These are phyloP conservation scores for Coemansia guatemalensis DNA, from an alignment of 192 early-diverging fungal genomes.

Conservation along the genomic window DNA sequence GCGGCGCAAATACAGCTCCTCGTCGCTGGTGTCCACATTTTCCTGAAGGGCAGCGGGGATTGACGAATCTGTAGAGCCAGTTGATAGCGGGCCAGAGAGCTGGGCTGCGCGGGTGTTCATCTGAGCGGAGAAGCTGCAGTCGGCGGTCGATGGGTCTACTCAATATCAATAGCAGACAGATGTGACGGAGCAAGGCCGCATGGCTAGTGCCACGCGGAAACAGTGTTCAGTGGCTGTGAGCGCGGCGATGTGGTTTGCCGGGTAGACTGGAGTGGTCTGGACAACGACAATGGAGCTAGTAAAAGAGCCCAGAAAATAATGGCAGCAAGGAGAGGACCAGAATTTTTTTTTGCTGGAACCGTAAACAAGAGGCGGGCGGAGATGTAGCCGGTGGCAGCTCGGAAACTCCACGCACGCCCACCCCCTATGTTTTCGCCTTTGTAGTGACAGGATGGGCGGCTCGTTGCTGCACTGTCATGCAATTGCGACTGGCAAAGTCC, in stretches of 20 bases:
- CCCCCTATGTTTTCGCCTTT: too few species aligned
- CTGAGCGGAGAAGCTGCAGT: slow-evolving; percentile 1
- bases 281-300: too few species aligned
- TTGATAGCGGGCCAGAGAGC: background rate
- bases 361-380: too few species aligned
- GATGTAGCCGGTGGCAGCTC: too few species aligned
- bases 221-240: background rate
- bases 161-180: slow-evolving; percentile 6
- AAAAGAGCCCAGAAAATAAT: too few species aligned
- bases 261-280: background rate
- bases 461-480: too few species aligned
- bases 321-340: too few species aligned
- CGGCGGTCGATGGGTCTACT: slow-evolving; percentile 6
- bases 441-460: too few species aligned
- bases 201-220: slow-evolving; percentile 2
- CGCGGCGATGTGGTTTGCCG: background rate
- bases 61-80: background rate
- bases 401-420: too few species aligned
- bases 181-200: slow-evolving; percentile 13
- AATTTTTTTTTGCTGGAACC: too few species aligned
- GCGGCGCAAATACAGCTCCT: slow-evolving; percentile 48
- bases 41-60: background rate
- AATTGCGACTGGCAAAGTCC: too few species aligned
- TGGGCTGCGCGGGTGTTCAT: background rate
- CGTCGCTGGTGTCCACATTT: slow-evolving; percentile 18